phyloP scores from a whole-genome alignment of 1,284 basidiomycete genomes.

The Lignosus rhinocerotis region DNA sequence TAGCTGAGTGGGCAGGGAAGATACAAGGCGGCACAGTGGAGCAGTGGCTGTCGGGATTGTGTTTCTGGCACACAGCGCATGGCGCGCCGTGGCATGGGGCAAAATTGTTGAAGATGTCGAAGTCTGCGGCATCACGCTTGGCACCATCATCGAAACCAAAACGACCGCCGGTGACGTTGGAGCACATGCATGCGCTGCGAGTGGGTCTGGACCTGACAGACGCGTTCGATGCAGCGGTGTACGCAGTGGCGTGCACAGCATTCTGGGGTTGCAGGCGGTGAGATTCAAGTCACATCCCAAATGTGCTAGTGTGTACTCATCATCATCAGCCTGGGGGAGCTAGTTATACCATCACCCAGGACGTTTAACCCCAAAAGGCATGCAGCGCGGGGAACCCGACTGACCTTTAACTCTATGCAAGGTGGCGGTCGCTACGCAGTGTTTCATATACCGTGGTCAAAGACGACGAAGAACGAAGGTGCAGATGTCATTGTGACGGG shows the following conservation, averaged over 20 bases:
- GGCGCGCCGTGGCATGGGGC: background rate
- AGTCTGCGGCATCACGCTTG: background rate
- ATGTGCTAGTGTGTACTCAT: too few species aligned
- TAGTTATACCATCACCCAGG: background rate
- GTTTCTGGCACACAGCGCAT: slow-evolving; percentile 5
- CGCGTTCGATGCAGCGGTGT: background rate
- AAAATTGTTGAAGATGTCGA: background rate
- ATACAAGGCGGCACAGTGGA: background rate
- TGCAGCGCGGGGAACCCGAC: background rate
- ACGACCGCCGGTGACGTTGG: background rate
- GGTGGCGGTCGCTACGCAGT: background rate
- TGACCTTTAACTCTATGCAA: background rate
- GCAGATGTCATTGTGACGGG: background rate
- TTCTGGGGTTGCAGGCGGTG: slow-evolving; percentile 19
- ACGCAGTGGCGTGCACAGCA: slow-evolving; percentile 20
- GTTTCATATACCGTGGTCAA: slow-evolving; percentile 14
- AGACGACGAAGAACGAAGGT: slow-evolving; percentile 2
- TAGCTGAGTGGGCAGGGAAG: background rate
- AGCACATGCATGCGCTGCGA: background rate
- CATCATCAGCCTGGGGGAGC: background rate
- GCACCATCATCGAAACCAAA: background rate
- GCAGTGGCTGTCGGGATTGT: background rate
- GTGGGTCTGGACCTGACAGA: background rate
- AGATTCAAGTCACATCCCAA: background rate
- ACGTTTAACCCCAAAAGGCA: slow-evolving; percentile 5